Conservation (phyloP, 495 filamentous ascomycete species). For the Penicillium atrosanguineum region DNA sequence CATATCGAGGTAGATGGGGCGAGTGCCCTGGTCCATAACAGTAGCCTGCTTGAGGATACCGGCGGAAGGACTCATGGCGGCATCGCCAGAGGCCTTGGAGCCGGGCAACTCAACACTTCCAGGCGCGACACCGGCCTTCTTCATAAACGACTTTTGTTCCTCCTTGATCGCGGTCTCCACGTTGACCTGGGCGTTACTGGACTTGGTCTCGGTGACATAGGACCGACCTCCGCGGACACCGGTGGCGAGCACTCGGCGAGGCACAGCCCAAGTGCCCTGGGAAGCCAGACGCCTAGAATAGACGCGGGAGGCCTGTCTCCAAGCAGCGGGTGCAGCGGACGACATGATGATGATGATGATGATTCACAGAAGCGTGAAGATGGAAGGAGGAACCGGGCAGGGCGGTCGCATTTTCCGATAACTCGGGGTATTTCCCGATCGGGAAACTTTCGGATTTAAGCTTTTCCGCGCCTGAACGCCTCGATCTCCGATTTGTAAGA, state of each 20-base stretch:
- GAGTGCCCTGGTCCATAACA: slow-evolving; percentile 87
- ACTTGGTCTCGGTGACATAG: slow-evolving; percentile 85
- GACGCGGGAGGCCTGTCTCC: slow-evolving; percentile 76
- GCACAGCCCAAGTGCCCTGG: slow-evolving; percentile 40
- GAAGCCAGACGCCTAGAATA: slow-evolving; percentile 55
- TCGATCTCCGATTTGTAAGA: neutral
- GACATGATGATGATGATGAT: slow-evolving; percentile 57
- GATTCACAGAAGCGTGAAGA: slow-evolving; percentile 13
- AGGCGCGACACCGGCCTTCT: slow-evolving; percentile 64
- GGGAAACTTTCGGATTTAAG: slow-evolving; percentile 5
- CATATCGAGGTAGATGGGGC: slow-evolving; percentile 98
- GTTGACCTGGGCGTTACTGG: slow-evolving; percentile 75
- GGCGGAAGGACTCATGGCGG: slow-evolving; percentile 76
- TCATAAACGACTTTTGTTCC: slow-evolving; percentile 76
- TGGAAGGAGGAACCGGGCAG: slow-evolving; percentile 12
- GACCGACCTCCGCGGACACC: slow-evolving; percentile 40
- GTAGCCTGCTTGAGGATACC: slow-evolving; percentile 90
- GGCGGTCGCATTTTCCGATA: slow-evolving; percentile 12
- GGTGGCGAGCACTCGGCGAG: slow-evolving; percentile 43
- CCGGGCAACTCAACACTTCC: slow-evolving; percentile 54
- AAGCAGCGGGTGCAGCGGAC: slow-evolving; percentile 63
- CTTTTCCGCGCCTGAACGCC: slow-evolving; percentile 16
- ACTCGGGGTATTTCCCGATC: slow-evolving; percentile 17
- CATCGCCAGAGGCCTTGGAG: slow-evolving; percentile 57
- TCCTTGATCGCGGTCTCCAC: slow-evolving; percentile 77